Conservation (phyloP, 805 yeast species). For the Blastobotrys chiropterorum region DNA sequence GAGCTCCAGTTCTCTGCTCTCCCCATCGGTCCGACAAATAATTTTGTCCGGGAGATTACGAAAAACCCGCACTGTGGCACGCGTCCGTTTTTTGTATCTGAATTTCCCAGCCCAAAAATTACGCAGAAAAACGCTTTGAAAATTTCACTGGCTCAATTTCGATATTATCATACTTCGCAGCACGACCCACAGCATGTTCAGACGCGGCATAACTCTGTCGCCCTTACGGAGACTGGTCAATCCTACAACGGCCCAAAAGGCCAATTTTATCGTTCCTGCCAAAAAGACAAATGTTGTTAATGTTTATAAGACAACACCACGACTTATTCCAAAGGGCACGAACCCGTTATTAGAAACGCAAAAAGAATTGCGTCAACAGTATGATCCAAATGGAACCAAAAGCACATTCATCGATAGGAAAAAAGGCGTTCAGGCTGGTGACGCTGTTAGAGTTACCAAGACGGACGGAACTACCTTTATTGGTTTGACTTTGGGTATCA, state of each 20-base stretch:
- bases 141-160: neutral
- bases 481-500: slow-evolving; percentile 76
- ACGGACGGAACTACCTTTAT: slow-evolving; percentile 52
- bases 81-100: neutral
- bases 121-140: neutral
- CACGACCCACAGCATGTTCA: slow-evolving; percentile 1
- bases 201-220: neutral
- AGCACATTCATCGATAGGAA: slow-evolving; percentile 44
- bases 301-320: slow-evolving; percentile 31
- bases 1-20: too few relatives aligned
- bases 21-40: neutral
- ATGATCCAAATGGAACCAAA: slow-evolving; percentile 71
- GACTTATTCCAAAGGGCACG: slow-evolving; percentile 27
- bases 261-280: slow-evolving; percentile 36
- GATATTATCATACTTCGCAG: neutral
- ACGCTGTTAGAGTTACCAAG: slow-evolving; percentile 69
- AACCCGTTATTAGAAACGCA: slow-evolving; percentile 40
- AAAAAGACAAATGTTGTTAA: slow-evolving; percentile 29
- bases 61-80: too few relatives aligned
- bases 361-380: slow-evolving; percentile 45
- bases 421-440: slow-evolving; percentile 67
- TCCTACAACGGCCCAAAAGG: neutral
- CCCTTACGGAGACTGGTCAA: neutral
- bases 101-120: neutral
- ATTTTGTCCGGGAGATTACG: neutral